phyloP scores from a whole-genome alignment of 1,284 basidiomycete species.

The Moniliophthora roreri region DNA sequence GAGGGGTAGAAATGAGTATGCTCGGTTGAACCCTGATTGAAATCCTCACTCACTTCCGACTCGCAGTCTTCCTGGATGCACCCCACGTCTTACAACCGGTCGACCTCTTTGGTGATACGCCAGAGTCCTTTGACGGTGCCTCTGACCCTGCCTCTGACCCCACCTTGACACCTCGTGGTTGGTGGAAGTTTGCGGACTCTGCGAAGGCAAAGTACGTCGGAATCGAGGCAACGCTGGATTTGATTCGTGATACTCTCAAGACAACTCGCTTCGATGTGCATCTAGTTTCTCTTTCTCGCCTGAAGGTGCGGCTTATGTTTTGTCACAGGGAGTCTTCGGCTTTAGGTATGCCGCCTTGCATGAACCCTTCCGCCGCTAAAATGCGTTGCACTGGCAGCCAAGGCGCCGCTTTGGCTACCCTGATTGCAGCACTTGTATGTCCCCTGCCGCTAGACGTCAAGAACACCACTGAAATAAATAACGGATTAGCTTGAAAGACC shows the following conservation, averaged over 20 bases:
- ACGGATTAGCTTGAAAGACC: conserved; percentile 27
- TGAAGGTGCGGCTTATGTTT: neutral
- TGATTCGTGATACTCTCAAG: conserved; percentile 50
- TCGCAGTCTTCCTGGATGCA: conserved; percentile 77
- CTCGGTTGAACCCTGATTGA: neutral
- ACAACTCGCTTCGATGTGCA: conserved; percentile 60
- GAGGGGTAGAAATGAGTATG: conserved; percentile 70
- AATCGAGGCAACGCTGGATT: conserved; percentile 55
- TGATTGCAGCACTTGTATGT: conserved; percentile 70
- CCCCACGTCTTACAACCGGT: conserved; percentile 73
- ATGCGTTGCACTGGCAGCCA: conserved; percentile 47
- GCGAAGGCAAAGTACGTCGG: conserved; percentile 54
- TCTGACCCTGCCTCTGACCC: conserved; percentile 64
- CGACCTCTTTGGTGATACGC: conserved; percentile 63
- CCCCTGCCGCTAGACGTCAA: too few relatives aligned
- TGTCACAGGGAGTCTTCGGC: conserved; percentile 74
- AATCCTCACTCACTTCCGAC: conserved; percentile 3
- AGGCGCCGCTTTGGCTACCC: conserved; percentile 78
- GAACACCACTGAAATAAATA: too few relatives aligned
- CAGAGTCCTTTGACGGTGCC: conserved; percentile 46
- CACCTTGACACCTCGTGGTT: conserved; percentile 71
- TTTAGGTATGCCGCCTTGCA: conserved; percentile 53
- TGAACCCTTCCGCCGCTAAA: neutral
- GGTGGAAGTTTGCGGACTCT: conserved; percentile 65
- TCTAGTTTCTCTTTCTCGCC: conserved; percentile 4